Base-by-base conservation (phyloP, 768 basidiomycete species). In the Amylocystis lapponica region DNA sequence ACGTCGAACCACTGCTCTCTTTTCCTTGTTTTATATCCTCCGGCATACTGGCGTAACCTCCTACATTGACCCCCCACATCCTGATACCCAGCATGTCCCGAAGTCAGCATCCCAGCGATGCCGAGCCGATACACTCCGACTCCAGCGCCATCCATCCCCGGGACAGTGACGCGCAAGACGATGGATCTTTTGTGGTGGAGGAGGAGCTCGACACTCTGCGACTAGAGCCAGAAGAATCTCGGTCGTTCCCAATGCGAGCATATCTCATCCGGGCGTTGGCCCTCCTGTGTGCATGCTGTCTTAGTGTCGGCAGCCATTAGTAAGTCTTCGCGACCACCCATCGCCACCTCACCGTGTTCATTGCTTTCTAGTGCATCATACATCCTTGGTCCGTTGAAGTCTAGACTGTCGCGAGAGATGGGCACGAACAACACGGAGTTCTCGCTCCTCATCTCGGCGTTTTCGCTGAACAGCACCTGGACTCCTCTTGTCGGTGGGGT, bases 281-380 rank as follows among this genome's bases (percentile, higher is more conserved):
- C 12, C 68, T 88, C 3, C 56, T 83, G 1, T 86, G 83, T 45
- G 82, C 82, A 20, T 86, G 84, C 56, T 79, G 77, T 23, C 60
- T 89, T 51, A 84, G 83, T 53, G 65, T 89, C 27, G 86, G 86
- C 26, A 83, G 82, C 49, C 86, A 88, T 57, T 87, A 84, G 84
- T 85, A 54, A 34, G 76, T 63, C 14, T 36, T 38, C 21, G 14
- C n/a, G 27, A 12, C 43, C 36, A 34, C 16, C 4, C n/a, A 10
- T 27, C 13, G 11, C 40, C n/a, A 26, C 20, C 14, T 38, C 43
- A 41, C 41, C 21, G 27, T 35, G 16, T 29, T 4, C 3, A 11
- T 14, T 16, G 27, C 36, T 27, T 16, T 33, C 12, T 26, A 89
- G 85, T 57, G 83, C 80, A 13, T 73, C 75, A 2, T 82, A 90